These are phyloP conservation scores for Neurospora sp. DNA, from an alignment of 495 filamentous ascomycete genomes.

Conservation along the genomic window DNA sequence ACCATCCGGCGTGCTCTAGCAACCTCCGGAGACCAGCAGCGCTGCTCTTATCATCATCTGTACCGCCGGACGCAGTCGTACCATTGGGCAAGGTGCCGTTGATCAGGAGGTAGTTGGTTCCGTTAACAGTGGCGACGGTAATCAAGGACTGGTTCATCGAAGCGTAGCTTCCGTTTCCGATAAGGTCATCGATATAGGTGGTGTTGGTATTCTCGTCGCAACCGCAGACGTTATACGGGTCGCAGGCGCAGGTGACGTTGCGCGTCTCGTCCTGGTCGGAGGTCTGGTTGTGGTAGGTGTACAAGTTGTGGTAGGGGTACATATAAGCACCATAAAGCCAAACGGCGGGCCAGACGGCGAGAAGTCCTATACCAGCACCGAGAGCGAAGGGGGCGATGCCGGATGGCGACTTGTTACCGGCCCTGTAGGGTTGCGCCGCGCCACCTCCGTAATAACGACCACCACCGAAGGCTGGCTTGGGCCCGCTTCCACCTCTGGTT, in stretches of 20 bases:
- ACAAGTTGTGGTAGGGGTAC: conserved; percentile 56
- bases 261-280: conserved; percentile 53
- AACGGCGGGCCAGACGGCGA: conserved; percentile 49
- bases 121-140: conserved; percentile 58
- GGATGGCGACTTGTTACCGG: conserved; percentile 48
- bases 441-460: conserved; percentile 75
- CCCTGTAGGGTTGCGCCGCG: conserved; percentile 51
- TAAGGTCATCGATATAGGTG: conserved; percentile 43
- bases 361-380: conserved; percentile 39
- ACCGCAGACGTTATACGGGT: conserved; percentile 59
- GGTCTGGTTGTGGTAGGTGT: conserved; percentile 50
- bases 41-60: conserved; percentile 28
- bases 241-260: conserved; percentile 67
- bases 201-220: conserved; percentile 67
- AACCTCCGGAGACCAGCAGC: conserved; percentile 26
- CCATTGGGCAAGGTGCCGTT: conserved; percentile 83
- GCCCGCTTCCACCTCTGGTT: conserved; percentile 56
- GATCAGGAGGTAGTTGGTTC: conserved; percentile 63
- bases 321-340: conserved; percentile 55
- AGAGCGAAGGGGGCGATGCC: conserved; percentile 48
- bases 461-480: conserved; percentile 49
- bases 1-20: conserved; percentile 47
- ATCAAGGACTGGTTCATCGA: conserved; percentile 54
- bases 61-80: conserved; percentile 57
- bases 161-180: conserved; percentile 53